These are phyloP conservation scores for Beauveria brongniartii DNA, from an alignment of 2,329 filamentous ascomycete genomes.

Conservation along the genomic window DNA sequence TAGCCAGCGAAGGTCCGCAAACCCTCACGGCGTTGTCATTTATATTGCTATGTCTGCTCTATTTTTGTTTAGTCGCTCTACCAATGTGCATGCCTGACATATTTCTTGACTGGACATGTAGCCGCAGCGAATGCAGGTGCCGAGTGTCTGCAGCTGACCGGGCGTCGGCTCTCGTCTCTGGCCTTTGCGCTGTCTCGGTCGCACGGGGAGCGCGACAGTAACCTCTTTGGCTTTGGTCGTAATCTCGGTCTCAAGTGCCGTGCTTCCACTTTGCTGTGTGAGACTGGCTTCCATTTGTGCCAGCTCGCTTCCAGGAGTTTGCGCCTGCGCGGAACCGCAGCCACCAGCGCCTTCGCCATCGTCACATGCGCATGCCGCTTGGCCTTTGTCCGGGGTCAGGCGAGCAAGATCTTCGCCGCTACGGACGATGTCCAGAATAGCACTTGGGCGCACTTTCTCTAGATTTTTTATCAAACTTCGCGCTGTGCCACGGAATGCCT, in stretches of 20 bases:
- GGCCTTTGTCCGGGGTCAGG: constrained; percentile 40
- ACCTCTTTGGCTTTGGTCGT: constrained; percentile 20
- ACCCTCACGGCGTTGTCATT: constrained; percentile 10
- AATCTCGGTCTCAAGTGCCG: constrained; percentile 25
- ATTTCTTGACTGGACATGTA: constrained; percentile 92
- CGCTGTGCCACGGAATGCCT: constrained; percentile 90
- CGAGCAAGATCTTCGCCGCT: constrained; percentile 95
- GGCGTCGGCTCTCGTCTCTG: constrained; percentile 19
- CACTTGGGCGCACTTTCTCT: constrained; percentile 85
- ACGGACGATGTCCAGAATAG: constrained; percentile 87
- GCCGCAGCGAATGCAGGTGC: constrained; percentile 78
- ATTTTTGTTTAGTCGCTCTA: constrained; percentile 86
- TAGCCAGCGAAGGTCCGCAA: neutral
- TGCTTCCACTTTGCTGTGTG: constrained; percentile 15
- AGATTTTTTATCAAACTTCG: constrained; percentile 89
- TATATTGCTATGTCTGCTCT: constrained; percentile 50
- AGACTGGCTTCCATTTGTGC: constrained; percentile 62
- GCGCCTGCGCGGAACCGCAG: constrained; percentile 60
- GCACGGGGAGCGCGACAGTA: constrained; percentile 27
- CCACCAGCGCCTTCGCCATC: constrained; percentile 46
- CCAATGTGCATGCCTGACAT: constrained; percentile 85
- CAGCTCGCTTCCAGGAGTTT: constrained; percentile 67
- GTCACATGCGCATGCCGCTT: constrained; percentile 28
- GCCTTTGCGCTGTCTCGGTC: constrained; percentile 20
- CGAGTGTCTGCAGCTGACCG: constrained; percentile 61